These are phyloP conservation scores for Verbena officinalis DNA, from an alignment of 257 asterid species.

Conservation along the genomic window DNA sequence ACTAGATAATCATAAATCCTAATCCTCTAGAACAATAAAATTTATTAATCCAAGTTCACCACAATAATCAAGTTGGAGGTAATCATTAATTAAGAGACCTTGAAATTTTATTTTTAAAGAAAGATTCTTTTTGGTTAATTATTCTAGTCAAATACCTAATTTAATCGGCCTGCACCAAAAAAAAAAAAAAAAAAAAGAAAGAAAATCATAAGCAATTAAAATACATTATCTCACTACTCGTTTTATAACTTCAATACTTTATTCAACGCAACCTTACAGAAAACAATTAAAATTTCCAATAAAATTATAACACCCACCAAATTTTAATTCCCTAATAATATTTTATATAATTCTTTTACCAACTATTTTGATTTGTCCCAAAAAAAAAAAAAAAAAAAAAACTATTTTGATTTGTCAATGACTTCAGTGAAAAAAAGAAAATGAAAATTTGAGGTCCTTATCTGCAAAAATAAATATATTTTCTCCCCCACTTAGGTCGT, in stretches of 20 bases:
- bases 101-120: no score
- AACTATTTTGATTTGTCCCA: slow-evolving; percentile 3
- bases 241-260: no score
- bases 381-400: not conserved
- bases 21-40: not conserved
- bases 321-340: not conserved
- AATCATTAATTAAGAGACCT: no score
- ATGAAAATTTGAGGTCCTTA: slow-evolving; percentile 24
- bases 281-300: not conserved
- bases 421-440: not conserved
- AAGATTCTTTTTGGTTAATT: no score
- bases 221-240: not conserved
- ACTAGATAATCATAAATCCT: not conserved
- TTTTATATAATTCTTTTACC: not conserved
- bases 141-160: not conserved
- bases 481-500: slow-evolving; percentile 28
- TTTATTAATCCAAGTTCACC: not conserved
- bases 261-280: not conserved
- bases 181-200: not conserved
- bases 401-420: slow-evolving; percentile 8
- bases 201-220: not conserved
- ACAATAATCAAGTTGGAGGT: not conserved
- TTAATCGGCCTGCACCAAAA: not conserved
- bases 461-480: slow-evolving; percentile 29
- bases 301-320: not conserved